Percentiles rank a stretch among this genome's conserved stretches.
Conservation (phyloP, 2,329 filamentous ascomycete species). For the Catunica adiposa region DNA sequence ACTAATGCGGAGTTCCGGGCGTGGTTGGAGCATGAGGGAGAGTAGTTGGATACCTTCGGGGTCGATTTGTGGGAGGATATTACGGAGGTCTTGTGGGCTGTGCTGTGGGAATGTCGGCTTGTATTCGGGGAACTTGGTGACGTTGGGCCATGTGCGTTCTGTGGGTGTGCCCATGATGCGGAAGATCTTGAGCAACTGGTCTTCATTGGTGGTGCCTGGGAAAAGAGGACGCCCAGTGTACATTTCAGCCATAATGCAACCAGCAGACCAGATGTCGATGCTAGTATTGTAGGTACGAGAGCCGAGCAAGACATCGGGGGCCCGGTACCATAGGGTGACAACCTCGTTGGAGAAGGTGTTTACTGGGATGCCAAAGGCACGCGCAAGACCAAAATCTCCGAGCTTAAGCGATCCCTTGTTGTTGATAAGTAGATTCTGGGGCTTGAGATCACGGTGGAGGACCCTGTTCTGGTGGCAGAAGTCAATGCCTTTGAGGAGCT, state of each 20-base stretch:
- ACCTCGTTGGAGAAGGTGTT: conserved; percentile 98
- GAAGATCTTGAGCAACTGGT: conserved; percentile 94
- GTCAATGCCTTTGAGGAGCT: conserved; percentile 84
- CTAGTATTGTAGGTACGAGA: conserved; percentile 97
- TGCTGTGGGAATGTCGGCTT: conserved; percentile 91
- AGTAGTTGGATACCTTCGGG: conserved; percentile 72
- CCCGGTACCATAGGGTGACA: conserved; percentile 93
- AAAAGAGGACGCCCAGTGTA: conserved; percentile 91
- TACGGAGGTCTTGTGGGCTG: conserved; percentile 73
- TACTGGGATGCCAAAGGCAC: conserved; percentile 90
- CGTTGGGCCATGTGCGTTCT: conserved; percentile 88
- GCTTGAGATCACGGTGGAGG: conserved; percentile 87
- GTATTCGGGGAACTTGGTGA: conserved; percentile 93
- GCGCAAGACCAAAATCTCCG: conserved; percentile 83
- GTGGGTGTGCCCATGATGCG: conserved; percentile 95
- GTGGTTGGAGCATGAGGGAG: conserved; percentile 77
- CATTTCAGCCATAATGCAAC: conserved; percentile 99
- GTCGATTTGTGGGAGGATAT: conserved; percentile 83
- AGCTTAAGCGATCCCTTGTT: conserved; percentile 79
- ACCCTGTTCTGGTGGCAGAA: conserved; percentile 98
- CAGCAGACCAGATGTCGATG: conserved; percentile 98
- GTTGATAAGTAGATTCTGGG: conserved; percentile 92
- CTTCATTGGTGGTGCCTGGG: conserved; percentile 94
- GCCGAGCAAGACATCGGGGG: conserved; percentile 85
- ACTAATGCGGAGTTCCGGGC: conserved; percentile 80